These are phyloP conservation scores for Eimeria necatrix DNA, from an alignment of 169 alveolate genomes.

Conservation along the genomic window DNA sequence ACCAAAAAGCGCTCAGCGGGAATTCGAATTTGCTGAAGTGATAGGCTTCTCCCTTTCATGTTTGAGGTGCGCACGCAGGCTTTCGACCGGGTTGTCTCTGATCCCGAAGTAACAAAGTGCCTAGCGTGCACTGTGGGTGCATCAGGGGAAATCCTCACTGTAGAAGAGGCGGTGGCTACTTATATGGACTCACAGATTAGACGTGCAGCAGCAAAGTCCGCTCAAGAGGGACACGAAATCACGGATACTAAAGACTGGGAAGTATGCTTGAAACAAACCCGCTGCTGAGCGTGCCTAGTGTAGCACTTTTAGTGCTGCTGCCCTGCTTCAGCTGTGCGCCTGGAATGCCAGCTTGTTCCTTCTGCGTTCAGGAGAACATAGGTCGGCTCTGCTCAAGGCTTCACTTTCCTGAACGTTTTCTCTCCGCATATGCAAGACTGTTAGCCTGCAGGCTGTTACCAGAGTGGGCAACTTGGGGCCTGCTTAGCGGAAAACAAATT, in stretches of 20 bases:
- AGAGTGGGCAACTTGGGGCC: slow-evolving; percentile 65
- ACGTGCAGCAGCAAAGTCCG: slow-evolving; percentile 54
- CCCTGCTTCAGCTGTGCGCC: too few species aligned
- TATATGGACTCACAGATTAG: slow-evolving; percentile 66
- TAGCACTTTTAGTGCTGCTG: too few species aligned
- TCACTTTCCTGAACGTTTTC: slow-evolving; percentile 60
- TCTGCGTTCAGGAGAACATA: slow-evolving; percentile 27
- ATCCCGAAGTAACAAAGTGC: slow-evolving; percentile 46
- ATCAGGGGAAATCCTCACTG: slow-evolving; percentile 22
- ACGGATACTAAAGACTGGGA: slow-evolving; percentile 39
- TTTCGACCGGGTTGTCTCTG: slow-evolving; percentile 48
- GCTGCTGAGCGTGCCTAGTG: too few species aligned
- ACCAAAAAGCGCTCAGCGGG: too few species aligned
- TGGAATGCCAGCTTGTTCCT: neutral
- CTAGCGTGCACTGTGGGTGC: slow-evolving; percentile 41
- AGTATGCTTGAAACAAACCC: slow-evolving; percentile 12
- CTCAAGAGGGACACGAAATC: neutral
- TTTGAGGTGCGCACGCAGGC: slow-evolving; percentile 21
- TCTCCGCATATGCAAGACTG: slow-evolving; percentile 56
- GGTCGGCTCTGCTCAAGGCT: slow-evolving; percentile 63
- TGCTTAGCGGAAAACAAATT: neutral
- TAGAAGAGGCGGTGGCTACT: slow-evolving; percentile 67
- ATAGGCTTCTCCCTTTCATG: neutral
- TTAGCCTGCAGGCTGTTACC: slow-evolving; percentile 70
- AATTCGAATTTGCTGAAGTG: neutral